phyloP scores from a whole-genome alignment of 352 stramenopile species.

The Saprolegnia parasitica region DNA sequence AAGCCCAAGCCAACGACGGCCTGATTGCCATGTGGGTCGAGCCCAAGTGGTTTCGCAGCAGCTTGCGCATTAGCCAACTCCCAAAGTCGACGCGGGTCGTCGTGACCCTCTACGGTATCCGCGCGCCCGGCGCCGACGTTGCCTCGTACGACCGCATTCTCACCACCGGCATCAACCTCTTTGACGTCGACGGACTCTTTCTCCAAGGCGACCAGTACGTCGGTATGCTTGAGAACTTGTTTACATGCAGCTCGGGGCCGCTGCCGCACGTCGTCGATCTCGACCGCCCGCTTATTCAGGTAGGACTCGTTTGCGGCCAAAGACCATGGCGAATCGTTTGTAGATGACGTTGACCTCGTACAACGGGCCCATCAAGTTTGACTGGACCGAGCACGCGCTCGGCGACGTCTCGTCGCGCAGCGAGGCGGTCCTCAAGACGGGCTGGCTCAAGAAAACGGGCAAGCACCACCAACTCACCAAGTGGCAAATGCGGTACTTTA shows the following conservation, averaged over 20 bases:
- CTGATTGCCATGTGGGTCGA: conserved; percentile 71
- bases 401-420: conserved; percentile 35
- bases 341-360: conserved; percentile 59
- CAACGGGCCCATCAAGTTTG: conserved; percentile 61
- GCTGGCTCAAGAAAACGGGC: conserved; percentile 80
- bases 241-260: conserved; percentile 59
- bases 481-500: conserved; percentile 75
- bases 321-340: background rate
- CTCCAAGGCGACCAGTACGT: conserved; percentile 65
- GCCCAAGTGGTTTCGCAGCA: conserved; percentile 74
- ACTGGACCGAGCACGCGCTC: conserved; percentile 41
- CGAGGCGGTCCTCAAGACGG: conserved; percentile 65
- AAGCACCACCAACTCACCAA: conserved; percentile 64
- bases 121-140: conserved; percentile 38
- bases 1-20: conserved; percentile 63
- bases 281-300: conserved; percentile 63
- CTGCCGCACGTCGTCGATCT: conserved; percentile 68
- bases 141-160: conserved; percentile 62
- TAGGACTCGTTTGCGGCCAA: background rate
- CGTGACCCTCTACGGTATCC: conserved; percentile 65
- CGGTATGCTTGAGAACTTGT: conserved; percentile 78
- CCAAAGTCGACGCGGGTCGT: conserved; percentile 72
- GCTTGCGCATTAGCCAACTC: conserved; percentile 62
- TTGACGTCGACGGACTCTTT: conserved; percentile 69
- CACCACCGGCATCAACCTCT: conserved; percentile 74